Percentiles rank a stretch among this genome's conserved stretches.
Conservation (phyloP, 2,329 filamentous ascomycete genomes). For the Epichloe sibirici region DNA sequence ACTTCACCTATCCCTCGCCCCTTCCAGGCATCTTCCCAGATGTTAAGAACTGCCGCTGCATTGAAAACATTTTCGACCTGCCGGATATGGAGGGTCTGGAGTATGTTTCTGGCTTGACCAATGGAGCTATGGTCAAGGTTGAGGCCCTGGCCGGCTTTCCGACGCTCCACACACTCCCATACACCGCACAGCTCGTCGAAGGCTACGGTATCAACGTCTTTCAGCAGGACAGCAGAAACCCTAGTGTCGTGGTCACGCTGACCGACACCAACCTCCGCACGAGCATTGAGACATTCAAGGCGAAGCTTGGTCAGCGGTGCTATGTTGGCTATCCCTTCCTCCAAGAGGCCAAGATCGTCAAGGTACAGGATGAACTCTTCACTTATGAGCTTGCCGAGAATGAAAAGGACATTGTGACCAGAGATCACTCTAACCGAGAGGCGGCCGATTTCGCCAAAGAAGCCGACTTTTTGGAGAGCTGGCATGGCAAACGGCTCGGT, state of each 20-base stretch:
- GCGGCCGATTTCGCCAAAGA: conserved; percentile 79
- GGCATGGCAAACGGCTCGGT: conserved; percentile 83
- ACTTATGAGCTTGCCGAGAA: conserved; percentile 63
- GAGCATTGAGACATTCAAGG: conserved; percentile 59
- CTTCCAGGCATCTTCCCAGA: conserved; percentile 85
- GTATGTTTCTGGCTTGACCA: conserved; percentile 70
- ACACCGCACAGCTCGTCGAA: conserved; percentile 56
- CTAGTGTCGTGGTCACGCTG: conserved; percentile 88
- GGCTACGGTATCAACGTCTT: conserved; percentile 90
- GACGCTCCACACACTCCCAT: conserved; percentile 73
- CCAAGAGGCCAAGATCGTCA: conserved; percentile 81
- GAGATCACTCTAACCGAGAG: conserved; percentile 61
- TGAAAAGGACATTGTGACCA: conserved; percentile 51
- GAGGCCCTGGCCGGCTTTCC: conserved; percentile 89
- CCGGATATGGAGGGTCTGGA: conserved; percentile 85
- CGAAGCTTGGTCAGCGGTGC: conserved; percentile 72
- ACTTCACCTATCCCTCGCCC: conserved; percentile 79
- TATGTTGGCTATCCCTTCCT: conserved; percentile 92
- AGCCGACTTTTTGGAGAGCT: conserved; percentile 68
- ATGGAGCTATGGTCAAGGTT: conserved; percentile 70
- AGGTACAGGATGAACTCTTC: conserved; percentile 87
- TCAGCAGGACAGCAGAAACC: conserved; percentile 88
- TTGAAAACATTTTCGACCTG: conserved; percentile 93
- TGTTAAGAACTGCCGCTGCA: conserved; percentile 72
- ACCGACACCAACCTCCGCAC: conserved; percentile 60